These are phyloP conservation scores for Alternaria viburni DNA, from an alignment of 2,329 filamentous ascomycete species.

Conservation along the genomic window DNA sequence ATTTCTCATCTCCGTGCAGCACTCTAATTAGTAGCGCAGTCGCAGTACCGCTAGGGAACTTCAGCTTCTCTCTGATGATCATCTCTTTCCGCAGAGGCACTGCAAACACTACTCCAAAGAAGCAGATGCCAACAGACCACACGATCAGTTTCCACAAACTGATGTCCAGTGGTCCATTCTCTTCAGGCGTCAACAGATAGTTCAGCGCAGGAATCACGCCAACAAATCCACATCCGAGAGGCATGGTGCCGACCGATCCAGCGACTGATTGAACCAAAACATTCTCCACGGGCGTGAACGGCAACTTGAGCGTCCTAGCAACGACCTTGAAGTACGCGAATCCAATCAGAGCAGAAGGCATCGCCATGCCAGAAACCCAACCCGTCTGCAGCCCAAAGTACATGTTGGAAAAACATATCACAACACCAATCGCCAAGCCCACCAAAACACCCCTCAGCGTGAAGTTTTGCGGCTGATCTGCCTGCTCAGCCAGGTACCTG, in stretches of 20 bases:
- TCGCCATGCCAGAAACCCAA: conserved; percentile 88
- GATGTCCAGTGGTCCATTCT: conserved; percentile 77
- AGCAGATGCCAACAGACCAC: conserved; percentile 91
- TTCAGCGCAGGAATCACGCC: conserved; percentile 93
- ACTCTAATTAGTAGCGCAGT: conserved; percentile 93
- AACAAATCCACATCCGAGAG: conserved; percentile 92
- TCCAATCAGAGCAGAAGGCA: conserved; percentile 92
- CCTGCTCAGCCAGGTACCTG: conserved; percentile 38
- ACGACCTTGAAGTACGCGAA: conserved; percentile 91
- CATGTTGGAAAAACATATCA: conserved; percentile 97
- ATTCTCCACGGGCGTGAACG: conserved; percentile 94
- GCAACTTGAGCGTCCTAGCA: conserved; percentile 72
- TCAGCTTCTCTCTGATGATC: conserved; percentile 88
- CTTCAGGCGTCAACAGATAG: conserved; percentile 77
- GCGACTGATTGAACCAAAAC: conserved; percentile 96
- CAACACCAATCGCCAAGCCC: conserved; percentile 81
- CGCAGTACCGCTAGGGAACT: conserved; percentile 94
- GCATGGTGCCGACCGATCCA: conserved; percentile 95
- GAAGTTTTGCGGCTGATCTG: conserved; percentile 70
- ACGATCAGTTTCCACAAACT: conserved; percentile 79
- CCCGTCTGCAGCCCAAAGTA: conserved; percentile 97
- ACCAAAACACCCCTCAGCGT: conserved; percentile 80
- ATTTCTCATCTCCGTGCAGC: conserved; percentile 69
- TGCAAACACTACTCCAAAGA: conserved; percentile 96
- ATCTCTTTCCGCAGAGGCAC: conserved; percentile 90